Base-by-base conservation (phyloP, 1,139 yeast species). In the Yamadazyma triangularis region DNA sequence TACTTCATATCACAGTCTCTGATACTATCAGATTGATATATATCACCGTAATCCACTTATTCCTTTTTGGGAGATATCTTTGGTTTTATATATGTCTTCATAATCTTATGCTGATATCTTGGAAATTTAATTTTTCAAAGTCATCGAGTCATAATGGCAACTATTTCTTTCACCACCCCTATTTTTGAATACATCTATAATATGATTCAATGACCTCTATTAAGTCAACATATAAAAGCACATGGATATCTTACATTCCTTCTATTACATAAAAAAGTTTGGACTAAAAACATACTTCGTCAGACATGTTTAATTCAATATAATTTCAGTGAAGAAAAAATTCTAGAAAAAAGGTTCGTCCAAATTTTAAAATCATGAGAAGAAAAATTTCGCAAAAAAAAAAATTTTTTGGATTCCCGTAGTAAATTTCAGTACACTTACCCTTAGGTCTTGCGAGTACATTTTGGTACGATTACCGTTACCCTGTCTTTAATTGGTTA, bases 401-500 rank as follows among this genome's bases (percentile, higher is more conserved):
- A 19, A 27, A 27, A 12, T n/a, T 31, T 29, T 26, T 20, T 22
- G 26, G n/a, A 22, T 7, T 12, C 24, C 13, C 7, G 24, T 22
- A 21, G 36, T 33, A 33, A 30, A 24, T 22, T 10, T 30, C 28
- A 30, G 36, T 20, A 26, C 14, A 25, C 12, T 11, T 10, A n/a
- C n/a, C 6, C 12, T 18, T 18, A 13, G 4, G 12, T 18, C 12
- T n/a, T 13, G 13, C 30, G 41, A 23, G 44, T 41, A 35, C 26
- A 32, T 24, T 20, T 34, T 29, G 35, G 37, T 26, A n/a, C 34
- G 36, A 15, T 23, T 21, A 25, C 32, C 23, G 42, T 40, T 40
- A 40, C 44, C 44, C 44, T 38, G 40, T 31, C 15, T 27, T 41
- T 28, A 13, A 40, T 36, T 41, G 43, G 44, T 13, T 18, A 18